Base-by-base conservation (phyloP, 1,139 yeast genomes). In the Kodamaea ohmeri region DNA sequence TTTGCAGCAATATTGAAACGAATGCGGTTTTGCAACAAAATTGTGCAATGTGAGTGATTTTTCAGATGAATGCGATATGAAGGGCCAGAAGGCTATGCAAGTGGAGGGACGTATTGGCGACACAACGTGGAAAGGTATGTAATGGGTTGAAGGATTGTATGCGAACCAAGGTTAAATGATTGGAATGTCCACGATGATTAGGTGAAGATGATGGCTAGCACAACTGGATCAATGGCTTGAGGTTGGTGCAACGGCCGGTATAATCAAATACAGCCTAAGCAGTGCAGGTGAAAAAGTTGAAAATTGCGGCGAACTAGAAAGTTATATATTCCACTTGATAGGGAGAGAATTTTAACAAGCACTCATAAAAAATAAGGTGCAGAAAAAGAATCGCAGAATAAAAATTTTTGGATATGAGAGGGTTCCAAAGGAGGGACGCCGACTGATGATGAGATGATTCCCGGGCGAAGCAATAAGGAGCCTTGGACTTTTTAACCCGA, bases 251-350 rank as follows among this genome's bases (percentile, higher is more conserved):
- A 12, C 24, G 25, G 20, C 33, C 24, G 33, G 33, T 30, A 30
- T 30, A 30, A 30, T 30, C 22, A 30, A 30, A 30, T 30, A 30
- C 33, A 30, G 33, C 25, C 33, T 12, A 30, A 30, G 33, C 33
- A 28, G 31, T 28, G 33, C 20, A 25, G 33, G 17, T 19, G 24
- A 20, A 30, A 25, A 30, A 19, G 24, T 30, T 18, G 29, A 25
- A 25, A 19, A 19, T 19, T 6, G 13, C 19, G 33, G 33, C 33
- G 33, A 30, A 12, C 33, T 3, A 30, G 33, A 30, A 30, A 30
- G 25, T 30, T 30, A 30, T 30, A 30, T 30, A 30, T 18, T 16
- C 21, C 29, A 12, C 20, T 30, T 20, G 35, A 25, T 32, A 27
- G 32, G 24, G 33, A 22, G 37, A 25, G 31, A 17, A 17, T 32